Evolutionary conservation across 2,329 filamentous ascomycete species (phyloP), one percentile per base, ranked within the genome.

Genomic region (Beauveria asiatica): DNA sequence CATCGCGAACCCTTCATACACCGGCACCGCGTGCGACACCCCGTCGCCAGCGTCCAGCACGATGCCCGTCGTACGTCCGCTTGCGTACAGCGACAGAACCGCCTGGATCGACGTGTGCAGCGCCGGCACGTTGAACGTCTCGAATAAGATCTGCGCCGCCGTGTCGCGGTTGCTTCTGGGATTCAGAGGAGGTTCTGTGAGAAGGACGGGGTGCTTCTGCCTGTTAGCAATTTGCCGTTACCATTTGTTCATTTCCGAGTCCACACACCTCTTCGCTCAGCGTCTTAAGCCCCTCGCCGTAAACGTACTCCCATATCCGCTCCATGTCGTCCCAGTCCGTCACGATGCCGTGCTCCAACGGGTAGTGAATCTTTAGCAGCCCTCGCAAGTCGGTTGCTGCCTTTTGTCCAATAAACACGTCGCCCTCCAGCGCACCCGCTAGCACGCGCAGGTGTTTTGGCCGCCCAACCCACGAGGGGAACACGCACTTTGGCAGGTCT

Each of bases 261-360:
- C 21, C 9, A 64, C 72, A 41, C 61, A 92, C 89, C 83, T 99
- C 94, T 82, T 99, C 94, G 75, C 92, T 97, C 71, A 97, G 81
- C 54, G 93, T 96, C 80, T 97, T 97, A 69, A 99, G 75, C 65
- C 95, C 94, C 70, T 97, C 93, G 61, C 90, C 90, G 73, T 97
- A 99, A 57, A 99, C 92, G 71, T 96, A 94, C 69, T 95, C 90
- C 94, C 94, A 99, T 76, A 99, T 99, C 78, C 91, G 87, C 80
- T 99, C 94, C 94, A 99, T 99, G 72, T 99, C 94, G 72, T 97
- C 94, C 94, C 94, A 99, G 75, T 99, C 92, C 67, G 94, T 99
- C 64, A 99, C 94, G 69, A 99, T 95, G 67, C 94, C 94, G 73
- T 99, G 94, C 77, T 97, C 94, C 59, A 99, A 79, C 49, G 94